Conservation (phyloP, 2,329 filamentous ascomycete species). For the Fusarium bactridioides region DNA sequence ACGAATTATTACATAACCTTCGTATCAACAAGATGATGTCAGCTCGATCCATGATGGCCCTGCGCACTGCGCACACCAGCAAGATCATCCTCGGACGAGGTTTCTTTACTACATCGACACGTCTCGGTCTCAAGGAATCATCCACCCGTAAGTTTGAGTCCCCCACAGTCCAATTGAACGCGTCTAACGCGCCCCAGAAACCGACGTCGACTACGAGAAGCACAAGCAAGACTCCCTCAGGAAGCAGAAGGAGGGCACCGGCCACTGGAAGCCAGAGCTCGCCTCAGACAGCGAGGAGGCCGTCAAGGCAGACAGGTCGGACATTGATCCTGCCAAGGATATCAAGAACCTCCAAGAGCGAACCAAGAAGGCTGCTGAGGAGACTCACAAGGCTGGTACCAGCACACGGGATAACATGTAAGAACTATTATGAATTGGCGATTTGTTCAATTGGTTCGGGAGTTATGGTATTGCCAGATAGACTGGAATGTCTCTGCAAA, state of each 20-base stretch:
- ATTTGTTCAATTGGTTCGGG: constrained; percentile 4
- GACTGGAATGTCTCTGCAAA: constrained; percentile 9
- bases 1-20: neutral
- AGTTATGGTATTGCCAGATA: constrained; percentile 14
- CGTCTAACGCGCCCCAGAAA: constrained; percentile 39
- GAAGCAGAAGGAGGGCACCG: constrained; percentile 75
- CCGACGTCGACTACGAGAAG: constrained; percentile 57
- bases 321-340: constrained; percentile 46
- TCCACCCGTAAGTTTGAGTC: constrained; percentile 44
- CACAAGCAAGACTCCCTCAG: constrained; percentile 68
- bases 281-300: constrained; percentile 82
- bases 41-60: constrained; percentile 28
- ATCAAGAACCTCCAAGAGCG: constrained; percentile 63
- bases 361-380: constrained; percentile 61
- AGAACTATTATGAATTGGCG: neutral
- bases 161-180: neutral
- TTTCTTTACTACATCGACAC: constrained; percentile 40
- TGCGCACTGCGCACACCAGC: constrained; percentile 34
- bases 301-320: constrained; percentile 70
- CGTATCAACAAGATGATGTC: constrained; percentile 34
- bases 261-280: constrained; percentile 79
- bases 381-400: constrained; percentile 57
- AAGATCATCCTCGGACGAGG: constrained; percentile 38
- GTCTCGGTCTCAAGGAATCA: constrained; percentile 49
- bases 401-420: constrained; percentile 56